phyloP scores from a whole-genome alignment of 2,329 filamentous ascomycete genomes.

The Fusarium oligoseptatum region DNA sequence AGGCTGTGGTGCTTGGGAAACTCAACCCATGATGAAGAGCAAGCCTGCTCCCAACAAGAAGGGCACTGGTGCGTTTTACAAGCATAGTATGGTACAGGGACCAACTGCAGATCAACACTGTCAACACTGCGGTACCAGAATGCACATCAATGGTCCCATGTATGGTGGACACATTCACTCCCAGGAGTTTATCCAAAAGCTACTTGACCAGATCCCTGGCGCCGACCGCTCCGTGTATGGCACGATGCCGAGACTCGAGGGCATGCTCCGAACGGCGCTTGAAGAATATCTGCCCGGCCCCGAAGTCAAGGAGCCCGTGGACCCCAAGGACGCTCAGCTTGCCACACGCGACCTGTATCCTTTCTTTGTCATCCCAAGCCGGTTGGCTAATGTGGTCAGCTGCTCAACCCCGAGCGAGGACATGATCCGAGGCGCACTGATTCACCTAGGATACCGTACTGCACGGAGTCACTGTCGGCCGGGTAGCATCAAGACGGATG shows the following conservation, averaged over 20 bases:
- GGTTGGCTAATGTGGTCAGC: conserved; percentile 81
- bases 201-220: conserved; percentile 79
- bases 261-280: conserved; percentile 90
- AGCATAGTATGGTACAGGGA: conserved; percentile 80
- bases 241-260: conserved; percentile 85
- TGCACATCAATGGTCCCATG: conserved; percentile 93
- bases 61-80: conserved; percentile 77
- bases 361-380: conserved; percentile 87
- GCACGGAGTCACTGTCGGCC: conserved; percentile 90
- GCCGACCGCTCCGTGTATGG: conserved; percentile 79
- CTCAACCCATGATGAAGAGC: conserved; percentile 81
- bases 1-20: conserved; percentile 93
- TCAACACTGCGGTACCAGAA: conserved; percentile 86
- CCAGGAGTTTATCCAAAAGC: conserved; percentile 81
- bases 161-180: conserved; percentile 93
- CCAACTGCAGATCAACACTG: conserved; percentile 77
- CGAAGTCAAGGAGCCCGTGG: conserved; percentile 54
- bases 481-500: conserved; percentile 93
- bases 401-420: conserved; percentile 84
- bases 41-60: conserved; percentile 77
- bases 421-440: conserved; percentile 83
- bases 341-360: conserved; percentile 79
- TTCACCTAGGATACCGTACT: conserved; percentile 83
- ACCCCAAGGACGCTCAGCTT: conserved; percentile 63
- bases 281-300: conserved; percentile 72